Evolutionary conservation across 805 yeast species (phyloP).

Genomic region (Teunomyces cretensis): DNA sequence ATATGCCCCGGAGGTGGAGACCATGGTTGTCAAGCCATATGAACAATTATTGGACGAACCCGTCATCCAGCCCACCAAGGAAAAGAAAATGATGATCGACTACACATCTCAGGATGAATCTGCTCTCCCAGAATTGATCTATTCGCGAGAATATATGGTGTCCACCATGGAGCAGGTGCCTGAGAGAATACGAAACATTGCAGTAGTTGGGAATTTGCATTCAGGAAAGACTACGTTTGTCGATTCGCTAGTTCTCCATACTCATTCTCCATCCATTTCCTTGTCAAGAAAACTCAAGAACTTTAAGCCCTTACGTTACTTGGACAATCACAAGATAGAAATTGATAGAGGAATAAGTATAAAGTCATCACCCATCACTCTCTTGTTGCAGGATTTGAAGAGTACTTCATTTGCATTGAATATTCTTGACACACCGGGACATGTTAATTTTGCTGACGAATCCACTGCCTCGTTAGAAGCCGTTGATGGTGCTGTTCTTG

Average conservation of each 20-base stretch:
- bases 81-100: constrained; percentile 45
- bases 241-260: constrained; percentile 64
- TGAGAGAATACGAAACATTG: constrained; percentile 67
- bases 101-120: constrained; percentile 12
- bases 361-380: constrained; percentile 58
- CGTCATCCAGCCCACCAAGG: constrained; percentile 53
- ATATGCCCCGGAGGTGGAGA: constrained; percentile 4
- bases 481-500: constrained; percentile 65
- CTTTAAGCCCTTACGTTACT: constrained; percentile 55
- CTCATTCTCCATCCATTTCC: constrained; percentile 49
- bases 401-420: constrained; percentile 58
- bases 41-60: constrained; percentile 48
- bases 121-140: constrained; percentile 57
- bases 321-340: constrained; percentile 73
- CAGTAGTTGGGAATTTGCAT: constrained; percentile 76
- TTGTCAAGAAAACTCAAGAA: constrained; percentile 26
- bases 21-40: constrained; percentile 47
- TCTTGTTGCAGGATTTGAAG: constrained; percentile 53
- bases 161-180: constrained; percentile 49
- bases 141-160: constrained; percentile 62
- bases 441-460: constrained; percentile 80
- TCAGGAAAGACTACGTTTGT: constrained; percentile 84
- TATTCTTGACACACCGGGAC: constrained; percentile 90
- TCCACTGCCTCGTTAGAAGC: constrained; percentile 53
- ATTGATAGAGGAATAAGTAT: constrained; percentile 68